Base-by-base conservation (phyloP, 108 stramenopile genomes). In the Cyclotella choctawhatcheeana region DNA sequence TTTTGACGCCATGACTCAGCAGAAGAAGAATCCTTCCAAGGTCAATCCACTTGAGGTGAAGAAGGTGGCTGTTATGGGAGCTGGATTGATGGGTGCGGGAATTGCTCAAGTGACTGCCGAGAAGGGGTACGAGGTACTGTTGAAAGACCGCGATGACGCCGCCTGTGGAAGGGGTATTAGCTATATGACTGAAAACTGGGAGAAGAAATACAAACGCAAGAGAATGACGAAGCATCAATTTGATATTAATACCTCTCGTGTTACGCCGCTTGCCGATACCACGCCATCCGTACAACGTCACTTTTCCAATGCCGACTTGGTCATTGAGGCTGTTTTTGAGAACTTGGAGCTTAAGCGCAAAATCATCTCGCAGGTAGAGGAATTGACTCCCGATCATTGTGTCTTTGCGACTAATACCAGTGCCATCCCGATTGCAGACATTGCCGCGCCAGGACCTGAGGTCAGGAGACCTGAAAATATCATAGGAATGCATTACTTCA, bases 401-500 rank as follows among this genome's bases (percentile, higher is more conserved):
- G 85, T 99, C 29, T 96, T 99, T 82, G 99, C 99, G 8, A 97
- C 97, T 64, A 99, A 99, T 77, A 99, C 99, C 18, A 93, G 91
- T 30, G 99, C 99, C 12, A 97, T 99, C 61, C 99, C 99, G 10
- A 99, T 99, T 73, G 89, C 88, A 20, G 88, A 88, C 29, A 98
- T 99, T 77, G 78, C 78, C 27, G 78, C 78, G 5, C 66, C 78
- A 10, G 99, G 98, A 56, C 84, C 93, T 60, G 97, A 93, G 12
- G 87, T 96, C 55, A 85, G 79, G 69, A 87, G 97, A 45, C 96
- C 97, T 29, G 87, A 97, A 66, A 93, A 95, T 63, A 89, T 99
- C 44, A 85, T 99, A 21, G 99, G 99, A 58, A 99, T 99, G 98
- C 99, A 99, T 83, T 99, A 99, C 84, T 99, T 99, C 83, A 92